These are phyloP conservation scores for Elsinoe arachidis DNA, from an alignment of 2,329 filamentous ascomycete genomes.

Conservation along the genomic window DNA sequence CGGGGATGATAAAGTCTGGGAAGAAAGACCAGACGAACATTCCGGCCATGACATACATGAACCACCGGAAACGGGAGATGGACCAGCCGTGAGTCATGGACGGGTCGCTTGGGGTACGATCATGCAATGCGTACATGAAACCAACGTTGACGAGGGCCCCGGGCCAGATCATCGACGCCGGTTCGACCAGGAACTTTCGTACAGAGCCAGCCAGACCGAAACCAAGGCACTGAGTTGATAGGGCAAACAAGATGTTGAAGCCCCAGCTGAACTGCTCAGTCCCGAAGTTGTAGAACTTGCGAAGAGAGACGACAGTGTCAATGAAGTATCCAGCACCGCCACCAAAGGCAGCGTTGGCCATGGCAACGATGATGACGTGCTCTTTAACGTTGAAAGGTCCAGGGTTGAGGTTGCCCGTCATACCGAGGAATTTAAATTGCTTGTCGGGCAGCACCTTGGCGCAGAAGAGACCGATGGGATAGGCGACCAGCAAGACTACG, in stretches of 20 bases:
- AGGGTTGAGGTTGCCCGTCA: slow-evolving; percentile 40
- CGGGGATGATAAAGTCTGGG: slow-evolving; percentile 72
- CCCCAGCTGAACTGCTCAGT: slow-evolving; percentile 48
- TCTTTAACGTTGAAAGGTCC: slow-evolving; percentile 42
- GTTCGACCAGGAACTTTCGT: slow-evolving; percentile 70
- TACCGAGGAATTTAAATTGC: slow-evolving; percentile 54
- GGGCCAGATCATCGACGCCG: slow-evolving; percentile 87
- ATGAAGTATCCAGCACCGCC: slow-evolving; percentile 21
- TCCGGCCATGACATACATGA: slow-evolving; percentile 61
- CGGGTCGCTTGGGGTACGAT: slow-evolving; percentile 60
- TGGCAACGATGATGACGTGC: slow-evolving; percentile 22
- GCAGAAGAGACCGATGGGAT: slow-evolving; percentile 74
- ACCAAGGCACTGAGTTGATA: slow-evolving; percentile 78
- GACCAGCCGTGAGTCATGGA: slow-evolving; percentile 63
- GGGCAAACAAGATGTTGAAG: slow-evolving; percentile 76
- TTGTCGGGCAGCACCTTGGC: slow-evolving; percentile 19
- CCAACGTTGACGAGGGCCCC: slow-evolving; percentile 84
- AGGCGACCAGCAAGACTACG: slow-evolving; percentile 74
- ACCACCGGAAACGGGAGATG: slow-evolving; percentile 76
- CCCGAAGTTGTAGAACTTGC: slow-evolving; percentile 74
- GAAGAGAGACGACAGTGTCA: slow-evolving; percentile 21
- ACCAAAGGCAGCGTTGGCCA: slow-evolving; percentile 48
- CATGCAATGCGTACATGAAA: slow-evolving; percentile 60
- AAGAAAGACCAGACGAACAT: slow-evolving; percentile 77
- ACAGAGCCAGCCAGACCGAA: slow-evolving; percentile 80